Conservation (phyloP, 371 early-diverging fungal species). For the Lichtheimia ramosa region DNA sequence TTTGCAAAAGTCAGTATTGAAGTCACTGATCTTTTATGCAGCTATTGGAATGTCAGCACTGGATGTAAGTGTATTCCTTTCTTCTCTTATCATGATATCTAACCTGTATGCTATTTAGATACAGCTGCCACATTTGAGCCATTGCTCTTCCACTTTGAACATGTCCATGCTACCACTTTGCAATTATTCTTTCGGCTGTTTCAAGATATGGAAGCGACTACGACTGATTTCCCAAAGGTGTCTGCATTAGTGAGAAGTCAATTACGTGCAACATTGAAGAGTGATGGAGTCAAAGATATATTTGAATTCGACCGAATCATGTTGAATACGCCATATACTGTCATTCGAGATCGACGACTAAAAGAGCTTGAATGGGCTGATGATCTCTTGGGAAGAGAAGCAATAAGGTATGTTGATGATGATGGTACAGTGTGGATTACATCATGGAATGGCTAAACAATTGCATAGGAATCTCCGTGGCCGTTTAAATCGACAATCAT, state of each 20-base stretch:
- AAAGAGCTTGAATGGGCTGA: conserved; percentile 75
- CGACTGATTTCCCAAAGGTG: conserved; percentile 62
- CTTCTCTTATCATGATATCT: background rate
- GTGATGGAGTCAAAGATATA: conserved; percentile 38
- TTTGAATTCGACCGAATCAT: conserved; percentile 62
- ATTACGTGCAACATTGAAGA: conserved; percentile 43
- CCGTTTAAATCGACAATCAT: conserved; percentile 63
- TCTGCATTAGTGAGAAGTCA: conserved; percentile 59
- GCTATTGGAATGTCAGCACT: conserved; percentile 71
- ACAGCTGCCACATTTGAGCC: conserved; percentile 64
- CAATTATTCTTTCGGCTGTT: conserved; percentile 62
- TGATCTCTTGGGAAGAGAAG: conserved; percentile 60
- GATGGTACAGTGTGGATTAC: background rate
- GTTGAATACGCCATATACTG: conserved; percentile 62
- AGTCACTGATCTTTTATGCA: conserved; percentile 67
- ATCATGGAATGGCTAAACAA: too few species aligned
- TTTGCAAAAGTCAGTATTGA: conserved; percentile 69
- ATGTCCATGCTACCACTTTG: conserved; percentile 59
- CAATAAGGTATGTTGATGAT: conserved; percentile 52
- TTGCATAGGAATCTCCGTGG: conserved; percentile 59
- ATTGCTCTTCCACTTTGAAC: conserved; percentile 60
- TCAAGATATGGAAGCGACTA: conserved; percentile 68
- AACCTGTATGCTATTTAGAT: conserved; percentile 16
- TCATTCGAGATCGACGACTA: conserved; percentile 66
- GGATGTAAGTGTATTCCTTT: conserved; percentile 51